These are phyloP conservation scores for Salvia sclarea DNA, from an alignment of 305 asterid species.

Conservation along the genomic window DNA sequence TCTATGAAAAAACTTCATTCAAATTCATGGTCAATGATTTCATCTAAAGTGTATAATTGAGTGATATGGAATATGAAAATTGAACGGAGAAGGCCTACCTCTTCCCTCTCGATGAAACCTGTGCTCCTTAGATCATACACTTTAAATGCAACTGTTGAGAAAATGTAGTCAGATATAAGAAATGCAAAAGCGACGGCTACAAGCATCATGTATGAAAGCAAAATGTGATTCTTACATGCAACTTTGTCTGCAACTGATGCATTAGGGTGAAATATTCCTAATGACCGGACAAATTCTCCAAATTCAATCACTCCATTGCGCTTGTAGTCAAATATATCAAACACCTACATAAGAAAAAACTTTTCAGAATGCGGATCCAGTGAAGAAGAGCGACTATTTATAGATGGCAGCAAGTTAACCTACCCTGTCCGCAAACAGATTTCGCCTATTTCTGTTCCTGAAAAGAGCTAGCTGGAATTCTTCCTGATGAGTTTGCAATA, in stretches of 20 bases:
- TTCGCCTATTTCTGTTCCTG: constrained; percentile 65
- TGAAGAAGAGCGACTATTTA: no score
- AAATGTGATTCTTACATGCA: constrained; percentile 46
- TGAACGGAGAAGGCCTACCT: constrained; percentile 41
- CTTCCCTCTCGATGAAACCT: constrained; percentile 83
- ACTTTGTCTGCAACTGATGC: constrained; percentile 64
- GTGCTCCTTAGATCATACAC: constrained; percentile 80
- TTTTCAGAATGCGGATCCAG: no score
- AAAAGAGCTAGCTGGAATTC: constrained; percentile 93
- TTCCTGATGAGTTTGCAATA: constrained; percentile 54
- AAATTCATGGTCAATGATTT: neutral
- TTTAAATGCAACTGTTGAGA: constrained; percentile 68
- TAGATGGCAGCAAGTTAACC: no score
- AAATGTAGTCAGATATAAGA: constrained; percentile 19
- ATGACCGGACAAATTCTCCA: constrained; percentile 86
- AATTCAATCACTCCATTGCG: constrained; percentile 82
- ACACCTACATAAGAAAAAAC: constrained; percentile 44
- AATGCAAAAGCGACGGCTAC: neutral
- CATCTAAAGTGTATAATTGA: neutral
- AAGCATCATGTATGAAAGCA: neutral
- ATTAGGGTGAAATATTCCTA: constrained; percentile 78
- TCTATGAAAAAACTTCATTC: neutral
- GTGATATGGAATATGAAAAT: neutral
- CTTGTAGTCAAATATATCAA: constrained; percentile 75
- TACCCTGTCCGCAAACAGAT: constrained; percentile 89